phyloP scores from a whole-genome alignment of 1,284 basidiomycete genomes.

The Thelephora terrestris region DNA sequence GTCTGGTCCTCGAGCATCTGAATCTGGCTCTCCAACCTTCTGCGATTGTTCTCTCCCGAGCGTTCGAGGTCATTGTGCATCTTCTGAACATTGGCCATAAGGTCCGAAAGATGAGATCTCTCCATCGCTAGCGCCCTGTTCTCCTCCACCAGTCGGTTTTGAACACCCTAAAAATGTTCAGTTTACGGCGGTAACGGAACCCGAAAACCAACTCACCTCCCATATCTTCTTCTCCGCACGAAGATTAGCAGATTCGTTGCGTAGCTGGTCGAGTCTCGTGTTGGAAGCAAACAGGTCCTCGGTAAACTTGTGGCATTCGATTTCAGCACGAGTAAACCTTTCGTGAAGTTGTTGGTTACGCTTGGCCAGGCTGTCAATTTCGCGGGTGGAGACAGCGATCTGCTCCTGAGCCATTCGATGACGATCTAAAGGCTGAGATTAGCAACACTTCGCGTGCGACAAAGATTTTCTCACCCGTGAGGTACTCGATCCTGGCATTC shows the following conservation, averaged over 20 bases:
- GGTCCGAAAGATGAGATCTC: slow-evolving; percentile 73
- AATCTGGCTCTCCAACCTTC: slow-evolving; percentile 71
- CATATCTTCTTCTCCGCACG: slow-evolving; percentile 88
- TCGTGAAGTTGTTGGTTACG: slow-evolving; percentile 62
- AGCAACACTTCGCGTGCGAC: neutral
- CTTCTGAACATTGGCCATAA: slow-evolving; percentile 81
- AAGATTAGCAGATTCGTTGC: slow-evolving; percentile 78
- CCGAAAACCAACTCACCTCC: slow-evolving; percentile 49
- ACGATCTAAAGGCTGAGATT: slow-evolving; percentile 37
- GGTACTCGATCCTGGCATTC: slow-evolving; percentile 68
- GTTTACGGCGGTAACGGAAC: neutral
- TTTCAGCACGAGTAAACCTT: slow-evolving; percentile 56
- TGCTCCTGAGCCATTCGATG: slow-evolving; percentile 59
- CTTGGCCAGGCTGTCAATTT: slow-evolving; percentile 49
- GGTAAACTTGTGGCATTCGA: slow-evolving; percentile 50
- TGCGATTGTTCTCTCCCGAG: slow-evolving; percentile 70
- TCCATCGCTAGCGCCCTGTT: slow-evolving; percentile 74
- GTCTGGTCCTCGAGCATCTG: slow-evolving; percentile 70
- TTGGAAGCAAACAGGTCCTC: slow-evolving; percentile 55
- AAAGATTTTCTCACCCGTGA: slow-evolving; percentile 41
- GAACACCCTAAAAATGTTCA: slow-evolving; percentile 43
- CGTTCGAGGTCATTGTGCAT: slow-evolving; percentile 85
- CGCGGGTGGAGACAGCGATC: slow-evolving; percentile 40
- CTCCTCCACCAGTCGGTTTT: slow-evolving; percentile 75
- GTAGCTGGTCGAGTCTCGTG: slow-evolving; percentile 56